Base-by-base conservation (phyloP, 306 rosid species). In the Lithocarpus polystachyus region DNA sequence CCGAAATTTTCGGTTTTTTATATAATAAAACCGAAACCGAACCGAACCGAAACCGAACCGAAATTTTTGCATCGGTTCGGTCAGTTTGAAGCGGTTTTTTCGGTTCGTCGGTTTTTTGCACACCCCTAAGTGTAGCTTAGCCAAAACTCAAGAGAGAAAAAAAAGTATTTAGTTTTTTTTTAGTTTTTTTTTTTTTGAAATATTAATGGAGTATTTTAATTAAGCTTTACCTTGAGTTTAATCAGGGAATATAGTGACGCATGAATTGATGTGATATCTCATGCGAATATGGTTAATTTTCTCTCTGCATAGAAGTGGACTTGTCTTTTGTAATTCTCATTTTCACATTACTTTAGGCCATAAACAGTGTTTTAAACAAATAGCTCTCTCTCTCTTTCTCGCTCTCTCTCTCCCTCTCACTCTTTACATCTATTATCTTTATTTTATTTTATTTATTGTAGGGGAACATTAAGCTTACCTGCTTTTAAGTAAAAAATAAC, bases 201-300 rank as follows among this genome's bases (percentile, higher is more conserved):
- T 9, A 60, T 12, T 1, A 5, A 62, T 12, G 70, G 8, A 64
- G 31, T 62, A 28, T 64, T 28, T 64, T 35, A 19, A 67, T 33
- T 35, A 33, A 23, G 78, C 1, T 8, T 40, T 54, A 59, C 77
- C 78, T 71, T 77, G 29, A 37, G 59, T 23, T 62, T 75, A n/a
- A 70, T 48, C 72, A 69, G 57, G 73, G 74, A 55, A 60, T 43
- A 70, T 57, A 22, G 61, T 74, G 78, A 74, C 73, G 84, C 79
- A 40, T 65, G 77, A 81, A 60, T 79, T 81, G 84, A 81, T 81
- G 85, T 72, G 89, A 84, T 81, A 56, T 77, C 74, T 82, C 81
- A 59, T 61, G 70, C 22, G 71, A 40, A 10, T 64, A 55, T 82
- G 79, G 81, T 33, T 60, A 74, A 69, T 61, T 77, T 75, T 77